A percentile compares a stretch with the other conserved stretches of the same genome.
These are phyloP conservation scores for Lichtheimia hyalospora DNA, from an alignment of 371 early-diverging fungal species.

Conservation along the genomic window DNA sequence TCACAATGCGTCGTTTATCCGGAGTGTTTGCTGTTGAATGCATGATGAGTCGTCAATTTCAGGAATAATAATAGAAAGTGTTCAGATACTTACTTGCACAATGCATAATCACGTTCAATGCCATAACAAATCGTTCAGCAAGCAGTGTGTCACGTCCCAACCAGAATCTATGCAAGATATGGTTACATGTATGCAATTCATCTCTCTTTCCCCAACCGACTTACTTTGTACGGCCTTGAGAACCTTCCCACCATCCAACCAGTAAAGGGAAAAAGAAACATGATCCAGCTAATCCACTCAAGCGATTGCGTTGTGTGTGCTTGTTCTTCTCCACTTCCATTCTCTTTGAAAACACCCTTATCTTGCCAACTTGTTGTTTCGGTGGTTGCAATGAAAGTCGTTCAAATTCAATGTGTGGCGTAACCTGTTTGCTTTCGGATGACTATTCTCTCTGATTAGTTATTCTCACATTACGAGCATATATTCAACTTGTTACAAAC, in stretches of 20 bases:
- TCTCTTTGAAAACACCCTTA: conserved; percentile 33
- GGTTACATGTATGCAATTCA: background rate
- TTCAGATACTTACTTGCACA: conserved; percentile 44
- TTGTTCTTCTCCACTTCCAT: conserved; percentile 25
- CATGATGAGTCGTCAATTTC: conserved; percentile 10
- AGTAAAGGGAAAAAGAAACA: conserved; percentile 48
- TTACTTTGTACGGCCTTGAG: conserved; percentile 36
- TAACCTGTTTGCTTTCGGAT: background rate
- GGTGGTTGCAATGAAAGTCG: background rate
- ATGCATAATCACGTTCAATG: conserved; percentile 43
- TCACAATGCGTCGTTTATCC: conserved; percentile 39
- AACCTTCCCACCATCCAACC: conserved; percentile 54
- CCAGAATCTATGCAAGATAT: conserved; percentile 27
- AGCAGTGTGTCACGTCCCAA: conserved; percentile 30
- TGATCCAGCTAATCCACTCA: conserved; percentile 38
- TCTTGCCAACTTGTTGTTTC: conserved; percentile 20
- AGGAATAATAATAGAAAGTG: conserved; percentile 35
- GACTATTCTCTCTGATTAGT: background rate
- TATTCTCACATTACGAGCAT: background rate
- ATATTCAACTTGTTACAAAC: background rate
- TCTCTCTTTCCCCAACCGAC: background rate
- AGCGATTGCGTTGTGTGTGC: conserved; percentile 20
- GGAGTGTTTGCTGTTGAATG: conserved; percentile 35
- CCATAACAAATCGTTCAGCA: conserved; percentile 45
- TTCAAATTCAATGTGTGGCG: background rate